A percentile compares a stretch with the other conserved stretches of the same genome.
These are phyloP conservation scores for Polyplosphaeria fusca DNA, from an alignment of 495 filamentous ascomycete genomes.

Conservation along the genomic window DNA sequence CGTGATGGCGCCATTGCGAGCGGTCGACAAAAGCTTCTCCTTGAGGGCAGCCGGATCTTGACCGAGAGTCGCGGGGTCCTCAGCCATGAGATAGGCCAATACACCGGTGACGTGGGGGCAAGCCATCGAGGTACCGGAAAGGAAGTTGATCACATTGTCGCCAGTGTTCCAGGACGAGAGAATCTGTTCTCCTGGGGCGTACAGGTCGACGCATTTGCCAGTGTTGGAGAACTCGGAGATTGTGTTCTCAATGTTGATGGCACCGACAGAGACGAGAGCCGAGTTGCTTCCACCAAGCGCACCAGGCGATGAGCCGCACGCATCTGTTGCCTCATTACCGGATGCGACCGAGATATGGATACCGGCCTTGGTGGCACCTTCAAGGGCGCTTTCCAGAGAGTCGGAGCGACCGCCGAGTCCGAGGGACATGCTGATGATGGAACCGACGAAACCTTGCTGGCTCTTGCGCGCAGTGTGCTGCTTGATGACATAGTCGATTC, in stretches of 20 bases:
- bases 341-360: conserved; percentile 45
- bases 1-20: conserved; percentile 10
- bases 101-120: conserved; percentile 51
- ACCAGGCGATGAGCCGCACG: conserved; percentile 39
- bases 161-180: conserved; percentile 40
- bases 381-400: conserved; percentile 39
- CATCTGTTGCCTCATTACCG: conserved; percentile 40
- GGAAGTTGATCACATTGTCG: conserved; percentile 35
- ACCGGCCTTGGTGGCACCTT: conserved; percentile 33
- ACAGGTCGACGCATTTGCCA: conserved; percentile 46
- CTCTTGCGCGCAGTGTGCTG: conserved; percentile 38
- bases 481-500: conserved; percentile 42
- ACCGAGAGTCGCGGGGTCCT: conserved; percentile 31
- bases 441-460: conserved; percentile 39
- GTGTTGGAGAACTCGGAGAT: conserved; percentile 44
- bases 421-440: conserved; percentile 46
- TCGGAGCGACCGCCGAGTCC: conserved; percentile 31
- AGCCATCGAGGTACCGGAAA: conserved; percentile 46
- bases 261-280: conserved; percentile 41
- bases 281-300: conserved; percentile 39
- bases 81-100: conserved; percentile 49
- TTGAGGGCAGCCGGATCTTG: conserved; percentile 45
- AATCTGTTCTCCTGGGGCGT: conserved; percentile 44
- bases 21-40: conserved; percentile 36
- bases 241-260: conserved; percentile 37